phyloP scores from a whole-genome alignment of 768 basidiomycete species.

The Tulasnella sp. region DNA sequence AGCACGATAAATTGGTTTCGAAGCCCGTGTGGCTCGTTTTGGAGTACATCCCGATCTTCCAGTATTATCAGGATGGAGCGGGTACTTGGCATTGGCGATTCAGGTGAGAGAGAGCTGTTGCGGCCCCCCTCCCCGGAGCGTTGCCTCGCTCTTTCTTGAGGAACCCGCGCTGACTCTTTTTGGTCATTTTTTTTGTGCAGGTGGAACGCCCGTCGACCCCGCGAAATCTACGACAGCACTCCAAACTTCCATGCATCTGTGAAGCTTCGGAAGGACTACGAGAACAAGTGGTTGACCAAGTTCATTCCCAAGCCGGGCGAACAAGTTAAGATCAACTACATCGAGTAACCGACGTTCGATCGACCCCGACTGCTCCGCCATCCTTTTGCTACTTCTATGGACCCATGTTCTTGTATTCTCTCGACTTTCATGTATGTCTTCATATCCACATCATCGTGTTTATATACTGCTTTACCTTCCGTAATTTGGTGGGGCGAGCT shows the following conservation, averaged over 20 bases:
- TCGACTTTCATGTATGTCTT: neutral
- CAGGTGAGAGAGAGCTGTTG: too few relatives aligned
- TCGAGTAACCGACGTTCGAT: conserved; percentile 30
- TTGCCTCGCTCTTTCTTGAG: too few relatives aligned
- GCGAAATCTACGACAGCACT: conserved; percentile 13
- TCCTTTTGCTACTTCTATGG: neutral
- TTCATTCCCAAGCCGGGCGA: neutral
- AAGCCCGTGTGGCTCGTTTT: conserved; percentile 22
- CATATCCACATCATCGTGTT: too few relatives aligned
- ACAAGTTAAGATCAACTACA: conserved; percentile 8
- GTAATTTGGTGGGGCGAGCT: too few relatives aligned
- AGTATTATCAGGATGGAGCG: conserved; percentile 14
- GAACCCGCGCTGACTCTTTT: too few relatives aligned
- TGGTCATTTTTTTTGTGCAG: neutral
- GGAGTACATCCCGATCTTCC: conserved; percentile 20
- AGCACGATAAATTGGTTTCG: conserved; percentile 6
- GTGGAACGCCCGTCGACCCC: neutral
- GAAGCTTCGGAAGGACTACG: neutral
- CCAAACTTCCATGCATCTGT: conserved; percentile 12
- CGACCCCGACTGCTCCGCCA: neutral
- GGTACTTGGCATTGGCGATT: conserved; percentile 17
- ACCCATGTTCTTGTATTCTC: neutral
- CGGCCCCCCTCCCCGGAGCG: neutral
- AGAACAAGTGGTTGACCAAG: conserved; percentile 9
- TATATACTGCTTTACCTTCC: neutral